phyloP scores from a whole-genome alignment of 202 grass and related monocot species.

The Zizania palustris region DNA sequence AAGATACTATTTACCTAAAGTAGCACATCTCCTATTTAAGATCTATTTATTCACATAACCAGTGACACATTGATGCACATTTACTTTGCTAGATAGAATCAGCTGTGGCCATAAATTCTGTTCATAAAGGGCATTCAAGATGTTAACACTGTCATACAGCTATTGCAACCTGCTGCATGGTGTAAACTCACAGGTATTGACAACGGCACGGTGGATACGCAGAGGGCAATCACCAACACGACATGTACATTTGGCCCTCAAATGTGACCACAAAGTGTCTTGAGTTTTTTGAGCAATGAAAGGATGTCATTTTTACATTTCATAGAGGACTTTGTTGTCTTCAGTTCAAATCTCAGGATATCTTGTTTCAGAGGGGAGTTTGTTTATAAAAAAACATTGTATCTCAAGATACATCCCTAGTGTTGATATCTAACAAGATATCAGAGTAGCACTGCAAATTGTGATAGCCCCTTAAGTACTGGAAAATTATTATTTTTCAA shows the following conservation, averaged over 20 bases:
- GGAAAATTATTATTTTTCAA: no score
- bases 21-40: constrained; percentile 45
- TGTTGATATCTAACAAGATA: no score
- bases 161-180: constrained; percentile 45
- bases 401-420: no score
- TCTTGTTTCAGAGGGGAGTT: no score
- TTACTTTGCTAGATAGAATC: constrained; percentile 52
- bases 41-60: constrained; percentile 45
- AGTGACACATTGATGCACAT: constrained; percentile 54
- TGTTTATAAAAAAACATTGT: no score
- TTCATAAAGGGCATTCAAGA: constrained; percentile 59
- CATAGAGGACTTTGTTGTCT: background rate
- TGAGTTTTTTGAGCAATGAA: background rate
- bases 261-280: background rate
- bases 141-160: constrained; percentile 45
- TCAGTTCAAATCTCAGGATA: no score
- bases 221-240: constrained; percentile 1
- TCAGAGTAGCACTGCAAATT: no score
- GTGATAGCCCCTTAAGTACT: no score
- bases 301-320: constrained; percentile 31
- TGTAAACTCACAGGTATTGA: constrained; percentile 44
- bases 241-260: constrained; percentile 16
- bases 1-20: constrained; percentile 56
- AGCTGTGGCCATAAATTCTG: constrained; percentile 55
- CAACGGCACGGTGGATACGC: constrained; percentile 19